Evolutionary conservation across 768 basidiomycete species (phyloP).

Genomic region (Melanogaster broomeanus): DNA sequence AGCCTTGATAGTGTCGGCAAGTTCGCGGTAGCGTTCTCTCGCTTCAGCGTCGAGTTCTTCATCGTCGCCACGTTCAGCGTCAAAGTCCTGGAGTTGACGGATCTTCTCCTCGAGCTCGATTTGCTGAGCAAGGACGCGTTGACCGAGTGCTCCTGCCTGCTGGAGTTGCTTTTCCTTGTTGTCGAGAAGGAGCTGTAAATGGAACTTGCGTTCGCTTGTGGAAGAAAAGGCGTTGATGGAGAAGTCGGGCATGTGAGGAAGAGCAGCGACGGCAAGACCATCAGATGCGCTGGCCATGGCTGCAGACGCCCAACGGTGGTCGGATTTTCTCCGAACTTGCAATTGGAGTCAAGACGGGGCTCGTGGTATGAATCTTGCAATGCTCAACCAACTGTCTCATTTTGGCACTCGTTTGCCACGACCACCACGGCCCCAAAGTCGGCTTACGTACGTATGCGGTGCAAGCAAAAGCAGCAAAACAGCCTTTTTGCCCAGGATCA

Average conservation of each 20-base stretch:
- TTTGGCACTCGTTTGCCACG: conserved; percentile 12
- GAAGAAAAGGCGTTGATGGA: conserved; percentile 44
- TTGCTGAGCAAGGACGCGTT: conserved; percentile 91
- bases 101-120: conserved; percentile 91
- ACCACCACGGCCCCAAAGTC: not conserved
- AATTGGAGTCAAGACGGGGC: conserved; percentile 6
- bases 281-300: conserved; percentile 44
- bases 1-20: conserved; percentile 68
- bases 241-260: conserved; percentile 45
- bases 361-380: conserved; percentile 1
- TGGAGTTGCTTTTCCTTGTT: conserved; percentile 91
- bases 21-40: conserved; percentile 73
- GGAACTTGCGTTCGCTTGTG: conserved; percentile 60
- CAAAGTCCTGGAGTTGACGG: conserved; percentile 72
- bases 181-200: conserved; percentile 74
- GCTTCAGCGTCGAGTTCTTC: conserved; percentile 66
- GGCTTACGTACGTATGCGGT: too few species aligned
- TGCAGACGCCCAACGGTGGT: conserved; percentile 15
- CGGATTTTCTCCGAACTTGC: too few species aligned
- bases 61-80: conserved; percentile 62
- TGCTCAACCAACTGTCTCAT: conserved; percentile 2
- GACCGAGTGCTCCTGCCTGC: conserved; percentile 89
- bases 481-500: too few species aligned
- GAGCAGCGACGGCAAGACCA: conserved; percentile 29
- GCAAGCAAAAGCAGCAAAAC: too few species aligned